Base-by-base conservation (phyloP, 768 basidiomycete species). In the Russula sp. region DNA sequence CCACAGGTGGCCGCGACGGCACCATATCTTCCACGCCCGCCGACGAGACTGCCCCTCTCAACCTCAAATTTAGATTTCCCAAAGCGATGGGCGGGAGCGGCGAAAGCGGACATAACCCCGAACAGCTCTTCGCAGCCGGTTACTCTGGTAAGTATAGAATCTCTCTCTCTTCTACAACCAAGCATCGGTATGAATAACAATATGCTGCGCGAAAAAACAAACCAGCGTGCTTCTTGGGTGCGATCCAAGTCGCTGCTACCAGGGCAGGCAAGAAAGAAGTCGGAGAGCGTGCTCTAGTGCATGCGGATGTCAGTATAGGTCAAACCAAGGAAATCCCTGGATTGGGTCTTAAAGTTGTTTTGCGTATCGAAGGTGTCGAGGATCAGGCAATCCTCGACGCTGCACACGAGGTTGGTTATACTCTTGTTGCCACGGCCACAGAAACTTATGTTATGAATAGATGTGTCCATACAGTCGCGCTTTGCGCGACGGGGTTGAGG, bases 181-280 rank as follows among this genome's bases (percentile, higher is more conserved):
- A 32, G 32, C 38, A 44, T 51, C 13, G 20, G 6, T 32, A 32
- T 22, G 56, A 8, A 10, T 26, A 14, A 13, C 24, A 5, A 32
- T 20, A 32, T 14, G 7, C 2, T 16, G 16, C 13, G 53, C 24
- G 28, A 56, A 20, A 20, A 28, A 32, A 26, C 1, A 59, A 44
- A 20, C 16, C 63, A 89, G 89, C 87, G 2, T 91, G 89, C 71
- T 81, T 90, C 72, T 79, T 90, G 0, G 85, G 87, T 5, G 90
- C 89, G 1, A 73, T 90, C 59, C 88, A 89, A 71, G 71, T 82
- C 49, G 76, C 81, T 36, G 87, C 88, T 0, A 76, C 78, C 22
- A 74, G 78, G 24, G 70, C 78, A 67, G 85, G 85, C 22, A 86
- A 85, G 73, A 72, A 75, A 36, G 83, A 85, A 0, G 78, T 78